A percentile compares a stretch with the other conserved stretches of the same genome.
Conservation (phyloP, 257 asterid species). For the Solanum etuberosum region DNA sequence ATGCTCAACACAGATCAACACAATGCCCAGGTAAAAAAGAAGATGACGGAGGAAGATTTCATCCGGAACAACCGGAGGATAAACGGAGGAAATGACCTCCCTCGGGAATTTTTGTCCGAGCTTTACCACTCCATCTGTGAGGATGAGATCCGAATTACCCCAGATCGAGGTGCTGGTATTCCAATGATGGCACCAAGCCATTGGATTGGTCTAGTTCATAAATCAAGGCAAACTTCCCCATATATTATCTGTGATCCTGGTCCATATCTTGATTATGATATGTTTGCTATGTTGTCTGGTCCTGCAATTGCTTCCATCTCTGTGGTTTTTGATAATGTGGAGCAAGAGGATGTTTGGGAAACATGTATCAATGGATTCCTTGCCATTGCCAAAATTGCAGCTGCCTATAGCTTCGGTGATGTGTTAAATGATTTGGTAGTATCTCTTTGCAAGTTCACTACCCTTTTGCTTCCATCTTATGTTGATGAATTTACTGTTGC, state of each 20-base stretch:
- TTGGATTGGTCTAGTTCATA: constrained; percentile 80
- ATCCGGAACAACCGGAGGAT: constrained; percentile 74
- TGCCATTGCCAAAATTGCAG: constrained; percentile 71
- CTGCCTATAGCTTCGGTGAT: constrained; percentile 43
- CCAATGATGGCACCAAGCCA: constrained; percentile 51
- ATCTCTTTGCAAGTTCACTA: constrained; percentile 78
- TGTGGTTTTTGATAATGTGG: constrained; percentile 80
- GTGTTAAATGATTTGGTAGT: constrained; percentile 79
- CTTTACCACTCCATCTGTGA: constrained; percentile 74
- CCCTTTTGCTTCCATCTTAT: constrained; percentile 49
- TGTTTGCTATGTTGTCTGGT: constrained; percentile 77
- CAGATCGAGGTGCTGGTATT: constrained; percentile 51
- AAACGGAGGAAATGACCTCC: constrained; percentile 88
- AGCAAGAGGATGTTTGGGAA: constrained; percentile 51
- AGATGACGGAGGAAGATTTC: constrained; percentile 93
- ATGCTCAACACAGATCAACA: constrained; percentile 93
- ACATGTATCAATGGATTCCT: constrained; percentile 70
- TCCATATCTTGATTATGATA: constrained; percentile 61
- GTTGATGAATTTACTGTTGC: constrained; percentile 47
- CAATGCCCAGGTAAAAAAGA: constrained; percentile 84
- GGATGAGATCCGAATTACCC: constrained; percentile 76
- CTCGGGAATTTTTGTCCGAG: constrained; percentile 70
- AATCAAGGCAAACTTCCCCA: constrained; percentile 56
- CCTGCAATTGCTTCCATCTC: constrained; percentile 88
- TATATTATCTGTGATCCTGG: constrained; percentile 51